These are phyloP conservation scores for Phytopythium aichiense DNA, from an alignment of 352 stramenopile genomes.

Conservation along the genomic window DNA sequence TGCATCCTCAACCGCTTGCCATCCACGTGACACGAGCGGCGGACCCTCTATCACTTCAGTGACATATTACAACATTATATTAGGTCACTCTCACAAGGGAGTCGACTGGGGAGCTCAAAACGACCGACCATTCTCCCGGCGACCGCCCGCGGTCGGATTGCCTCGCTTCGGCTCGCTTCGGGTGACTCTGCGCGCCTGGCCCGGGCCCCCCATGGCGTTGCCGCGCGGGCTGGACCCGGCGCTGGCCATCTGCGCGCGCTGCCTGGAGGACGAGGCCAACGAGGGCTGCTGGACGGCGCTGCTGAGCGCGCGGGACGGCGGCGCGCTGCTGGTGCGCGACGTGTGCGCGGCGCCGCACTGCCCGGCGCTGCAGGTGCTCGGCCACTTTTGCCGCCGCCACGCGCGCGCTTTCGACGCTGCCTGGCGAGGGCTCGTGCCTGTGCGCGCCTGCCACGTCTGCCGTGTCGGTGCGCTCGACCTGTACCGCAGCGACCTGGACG, in stretches of 20 bases:
- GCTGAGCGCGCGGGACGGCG: slow-evolving; percentile 17
- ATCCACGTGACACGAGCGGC: not conserved
- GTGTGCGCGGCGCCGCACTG: slow-evolving; percentile 52
- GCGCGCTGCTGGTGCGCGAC: slow-evolving; percentile 47
- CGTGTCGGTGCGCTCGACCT: slow-evolving; percentile 38
- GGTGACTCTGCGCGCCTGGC: too few species aligned
- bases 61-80: not conserved
- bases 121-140: not conserved
- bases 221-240: slow-evolving; percentile 38
- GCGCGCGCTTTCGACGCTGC: slow-evolving; percentile 42
- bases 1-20: not conserved
- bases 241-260: slow-evolving; percentile 59
- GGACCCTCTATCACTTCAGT: not conserved
- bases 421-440: slow-evolving; percentile 36
- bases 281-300: slow-evolving; percentile 28
- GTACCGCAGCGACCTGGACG: slow-evolving; percentile 35
- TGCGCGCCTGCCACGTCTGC: slow-evolving; percentile 54
- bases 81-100: not conserved
- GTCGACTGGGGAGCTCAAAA: too few species aligned
- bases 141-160: not conserved
- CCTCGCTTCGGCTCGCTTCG: not conserved
- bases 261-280: slow-evolving; percentile 29
- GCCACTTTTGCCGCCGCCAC: slow-evolving; percentile 48
- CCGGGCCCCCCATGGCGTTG: slow-evolving; percentile 43
- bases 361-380: slow-evolving; percentile 45